phyloP scores from a whole-genome alignment of 495 filamentous ascomycete species.

The Trichoderma virens region DNA sequence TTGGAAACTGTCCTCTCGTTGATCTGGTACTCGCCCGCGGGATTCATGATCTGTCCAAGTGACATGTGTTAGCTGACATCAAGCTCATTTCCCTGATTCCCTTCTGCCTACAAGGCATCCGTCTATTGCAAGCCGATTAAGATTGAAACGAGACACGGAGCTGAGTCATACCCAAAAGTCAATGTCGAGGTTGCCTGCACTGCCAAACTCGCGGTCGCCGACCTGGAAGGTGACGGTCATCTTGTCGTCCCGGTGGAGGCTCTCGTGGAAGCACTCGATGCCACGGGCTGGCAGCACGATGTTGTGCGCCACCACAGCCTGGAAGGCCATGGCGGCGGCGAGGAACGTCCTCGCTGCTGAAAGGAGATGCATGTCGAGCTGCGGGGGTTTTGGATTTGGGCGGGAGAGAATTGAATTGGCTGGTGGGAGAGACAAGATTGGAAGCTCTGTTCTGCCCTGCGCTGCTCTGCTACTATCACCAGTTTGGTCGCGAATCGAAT shows the following conservation, averaged over 20 bases:
- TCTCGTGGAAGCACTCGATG: slow-evolving; percentile 95
- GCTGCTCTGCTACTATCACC: not conserved
- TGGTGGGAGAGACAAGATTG: not conserved
- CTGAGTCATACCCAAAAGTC: slow-evolving; percentile 83
- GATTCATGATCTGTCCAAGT: slow-evolving; percentile 69
- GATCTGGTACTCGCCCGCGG: slow-evolving; percentile 61
- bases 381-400: no score
- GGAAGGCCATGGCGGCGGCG: slow-evolving; percentile 54
- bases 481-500: not conserved
- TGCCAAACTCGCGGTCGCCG: slow-evolving; percentile 91
- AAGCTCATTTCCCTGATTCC: not conserved
- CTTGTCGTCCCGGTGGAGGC: slow-evolving; percentile 83
- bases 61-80: not conserved
- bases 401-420: not conserved
- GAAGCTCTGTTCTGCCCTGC: no score
- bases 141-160: not conserved
- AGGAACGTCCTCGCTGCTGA: slow-evolving; percentile 48
- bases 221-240: slow-evolving; percentile 99
- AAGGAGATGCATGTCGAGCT: slow-evolving; percentile 21
- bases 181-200: slow-evolving; percentile 88
- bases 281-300: slow-evolving; percentile 88
- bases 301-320: slow-evolving; percentile 70
- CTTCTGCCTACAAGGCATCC: not conserved
- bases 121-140: not conserved
- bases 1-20: slow-evolving; percentile 72